Evolutionary conservation across 1,284 basidiomycete genomes (phyloP), one percentile per base, ranked within the genome.

Genomic region (Puccinia polysora): DNA sequence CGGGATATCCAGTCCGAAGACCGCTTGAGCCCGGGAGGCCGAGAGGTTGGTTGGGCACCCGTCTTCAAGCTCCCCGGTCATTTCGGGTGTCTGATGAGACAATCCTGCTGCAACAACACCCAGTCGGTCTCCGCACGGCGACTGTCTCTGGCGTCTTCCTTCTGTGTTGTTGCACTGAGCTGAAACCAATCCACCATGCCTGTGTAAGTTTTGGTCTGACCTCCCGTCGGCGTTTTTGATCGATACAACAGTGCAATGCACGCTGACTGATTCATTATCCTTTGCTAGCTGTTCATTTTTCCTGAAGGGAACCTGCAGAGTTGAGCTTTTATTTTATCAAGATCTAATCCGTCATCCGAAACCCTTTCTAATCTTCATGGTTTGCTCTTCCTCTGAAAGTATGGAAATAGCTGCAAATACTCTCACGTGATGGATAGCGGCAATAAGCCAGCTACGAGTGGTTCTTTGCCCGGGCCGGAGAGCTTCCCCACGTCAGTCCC

Each of bases 391-490:
- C 53, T 52, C 23, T 12, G n/a, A 47, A 14, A 63, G 60, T 63
- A n/a, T 49, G 60, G 60, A 8, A 50, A 50, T 18, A 49, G 2
- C 6, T 63, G 60, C 47, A 28, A 23, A 15, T n/a, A 63, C 45
- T 47, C 40, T 63, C 60, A 63, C 14, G 43, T 63, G 40, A 28
- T 34, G 2, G 60, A 49, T 34, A 36, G 43, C 25, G 45, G 28
- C 43, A 47, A 63, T 43, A 59, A 63, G 25, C 2, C 40, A 1
- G 14, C 40, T 4, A 43, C 18, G n/a, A 45, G 18, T 25, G 18
- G 34, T 34, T 2, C 60, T 63, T 49, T 59, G 28, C 60, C 60
- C 2, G 60, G 60, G 5, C 60, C 60, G 25, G 60, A 63, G 25
- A 50, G 47, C 28, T 63, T 63, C 38, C n/a, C 25, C 14, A 49